These are phyloP conservation scores for Sporothrix phasma DNA, from an alignment of 2,329 filamentous ascomycete species.

Conservation along the genomic window DNA sequence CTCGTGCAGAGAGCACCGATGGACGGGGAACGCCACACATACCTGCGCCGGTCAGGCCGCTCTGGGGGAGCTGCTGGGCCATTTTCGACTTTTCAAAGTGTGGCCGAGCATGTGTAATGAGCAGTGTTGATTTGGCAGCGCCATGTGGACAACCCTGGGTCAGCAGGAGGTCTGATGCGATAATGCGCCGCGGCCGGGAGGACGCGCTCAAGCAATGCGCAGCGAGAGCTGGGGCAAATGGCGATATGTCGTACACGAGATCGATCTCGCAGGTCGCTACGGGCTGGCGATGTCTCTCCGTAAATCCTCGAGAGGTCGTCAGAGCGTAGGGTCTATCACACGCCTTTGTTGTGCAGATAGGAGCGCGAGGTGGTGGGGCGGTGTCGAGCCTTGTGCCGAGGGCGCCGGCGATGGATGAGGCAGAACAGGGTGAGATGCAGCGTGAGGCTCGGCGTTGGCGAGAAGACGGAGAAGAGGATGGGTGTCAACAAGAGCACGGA, in stretches of 20 bases:
- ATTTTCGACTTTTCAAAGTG: constrained; percentile 16
- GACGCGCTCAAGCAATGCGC: neutral
- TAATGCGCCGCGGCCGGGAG: neutral
- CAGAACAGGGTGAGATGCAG: neutral
- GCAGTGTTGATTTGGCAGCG: constrained; percentile 18
- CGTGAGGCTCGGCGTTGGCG: neutral
- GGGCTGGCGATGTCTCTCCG: no score
- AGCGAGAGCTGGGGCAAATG: neutral
- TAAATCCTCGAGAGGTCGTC: no score
- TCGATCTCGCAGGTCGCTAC: neutral
- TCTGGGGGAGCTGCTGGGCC: constrained; percentile 20
- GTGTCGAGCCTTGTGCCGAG: neutral
- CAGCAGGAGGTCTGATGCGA: neutral
- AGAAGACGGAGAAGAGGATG: neutral
- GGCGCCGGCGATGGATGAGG: neutral
- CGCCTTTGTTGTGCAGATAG: neutral
- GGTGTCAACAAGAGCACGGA: neutral
- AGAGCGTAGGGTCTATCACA: no score
- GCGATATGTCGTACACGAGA: neutral
- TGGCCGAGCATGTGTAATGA: constrained; percentile 15
- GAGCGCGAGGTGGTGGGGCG: constrained; percentile 2
- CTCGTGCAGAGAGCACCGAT: neutral
- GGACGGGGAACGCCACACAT: constrained; percentile 21
- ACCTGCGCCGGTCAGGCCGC: constrained; percentile 34
- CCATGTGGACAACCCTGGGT: constrained; percentile 15